Evolutionary conservation across 768 basidiomycete genomes (phyloP), one percentile per base, ranked within the genome.

Genomic region (Sporobolomyces roseus): DNA sequence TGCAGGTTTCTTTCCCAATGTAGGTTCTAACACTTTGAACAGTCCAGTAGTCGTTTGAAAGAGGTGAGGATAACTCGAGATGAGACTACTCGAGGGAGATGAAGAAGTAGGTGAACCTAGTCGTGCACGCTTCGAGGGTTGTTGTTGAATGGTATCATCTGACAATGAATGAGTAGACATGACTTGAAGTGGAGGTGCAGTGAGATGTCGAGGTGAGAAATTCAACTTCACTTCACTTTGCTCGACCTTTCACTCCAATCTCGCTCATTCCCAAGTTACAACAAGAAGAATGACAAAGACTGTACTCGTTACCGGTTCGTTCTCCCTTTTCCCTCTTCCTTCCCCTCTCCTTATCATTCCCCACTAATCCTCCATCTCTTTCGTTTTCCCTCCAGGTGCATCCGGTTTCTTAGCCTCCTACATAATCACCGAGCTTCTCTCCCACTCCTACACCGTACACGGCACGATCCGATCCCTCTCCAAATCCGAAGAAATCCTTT

Each of bases 361-460:
- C 36, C 19, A 45, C 13, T 9, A 41, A 9, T 41, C 38, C 38
- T 30, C 16, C 33, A 41, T n/a, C 48, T 17, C 36, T 50, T 35
- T 30, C 4, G 27, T 19, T 46, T 14, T n/a, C 17, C 27, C 45
- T 14, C 38, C 41, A 66, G 70, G 70, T 50, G 65, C 65, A 1
- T 41, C 35, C 30, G 70, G 70, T 33, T 72, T 67, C 53, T 52
- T 72, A 63, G 71, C 71, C 23, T 36, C 49, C 8, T 68, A 72
- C 60, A 65, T 72, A n/a, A 54, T 73, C 65, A n/a, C 61, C 12
- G 61, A 49, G 8, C 66, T 73, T 61, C 67, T 73, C 45, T 46
- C 60, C 7, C 50, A 55, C 51, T 60, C 56, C 19, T 73, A 53
- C 50, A 38, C 46, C 4, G 71, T 73, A 6, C 30, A 45, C 7